phyloP scores from a whole-genome alignment of 306 rosid genomes.

The Prosopis cineraria region DNA sequence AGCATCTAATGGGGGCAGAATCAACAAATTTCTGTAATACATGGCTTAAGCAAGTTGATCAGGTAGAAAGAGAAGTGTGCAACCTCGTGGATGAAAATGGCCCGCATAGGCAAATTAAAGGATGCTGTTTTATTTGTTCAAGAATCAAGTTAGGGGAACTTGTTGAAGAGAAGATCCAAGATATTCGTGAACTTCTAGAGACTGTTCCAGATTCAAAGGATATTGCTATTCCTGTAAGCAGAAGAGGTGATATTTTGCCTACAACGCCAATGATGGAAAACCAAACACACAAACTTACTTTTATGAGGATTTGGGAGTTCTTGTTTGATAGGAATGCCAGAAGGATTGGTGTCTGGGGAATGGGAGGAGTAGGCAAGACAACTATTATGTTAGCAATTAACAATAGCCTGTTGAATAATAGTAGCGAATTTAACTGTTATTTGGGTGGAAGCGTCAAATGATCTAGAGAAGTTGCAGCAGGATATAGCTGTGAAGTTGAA shows the following conservation, averaged over 20 bases:
- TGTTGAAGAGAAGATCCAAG: not conserved
- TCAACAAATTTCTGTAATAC: not conserved
- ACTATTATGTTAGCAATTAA: slow-evolving; percentile 21
- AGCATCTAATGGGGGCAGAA: not conserved
- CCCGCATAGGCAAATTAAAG: not conserved
- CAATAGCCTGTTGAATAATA: not conserved
- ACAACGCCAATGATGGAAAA: not conserved
- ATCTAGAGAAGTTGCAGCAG: too few species aligned
- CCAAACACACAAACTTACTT: too few species aligned
- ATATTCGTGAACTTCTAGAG: not conserved
- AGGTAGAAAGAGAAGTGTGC: not conserved
- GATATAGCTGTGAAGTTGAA: too few species aligned
- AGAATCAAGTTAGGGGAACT: not conserved
- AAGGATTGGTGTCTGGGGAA: slow-evolving; percentile 15
- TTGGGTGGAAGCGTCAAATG: too few species aligned
- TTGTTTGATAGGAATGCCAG: not conserved
- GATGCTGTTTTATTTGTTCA: not conserved
- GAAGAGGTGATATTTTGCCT: not conserved
- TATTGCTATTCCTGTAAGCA: not conserved
- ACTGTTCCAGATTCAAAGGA: not conserved
- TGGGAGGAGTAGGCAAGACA: slow-evolving; percentile 36
- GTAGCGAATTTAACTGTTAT: too few species aligned
- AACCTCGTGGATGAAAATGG: not conserved
- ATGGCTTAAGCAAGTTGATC: not conserved
- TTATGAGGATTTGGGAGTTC: not conserved